Evolutionary conservation across 805 yeast genomes (phyloP), one percentile per base, ranked within the genome.

Genomic region (Yamadazyma kitorensis): DNA sequence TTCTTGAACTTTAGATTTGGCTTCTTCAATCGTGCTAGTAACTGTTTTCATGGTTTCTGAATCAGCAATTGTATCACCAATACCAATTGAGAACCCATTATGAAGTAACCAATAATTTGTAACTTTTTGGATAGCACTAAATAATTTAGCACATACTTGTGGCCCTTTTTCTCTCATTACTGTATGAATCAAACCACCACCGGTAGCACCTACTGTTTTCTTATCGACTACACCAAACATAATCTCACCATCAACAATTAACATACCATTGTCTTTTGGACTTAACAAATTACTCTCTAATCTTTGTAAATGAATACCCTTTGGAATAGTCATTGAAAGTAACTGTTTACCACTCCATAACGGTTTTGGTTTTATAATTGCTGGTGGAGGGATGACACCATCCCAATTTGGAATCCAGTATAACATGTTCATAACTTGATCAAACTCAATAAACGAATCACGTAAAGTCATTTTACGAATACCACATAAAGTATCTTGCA

Each of bases 371-470:
- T 88, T 91, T 39, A 86, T 51, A 34, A 93, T 80, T 3, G 96
- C 95, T 30, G 99, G 99, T 17, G 82, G 86, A 7, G 98, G 98
- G 45, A 93, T 85, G 26, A 85, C 84, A 49, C 99, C 99, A 68
- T 93, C 96, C 99, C 99, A 93, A 45, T 82, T 82, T 14, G 98
- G 98, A 48, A 94, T 87, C 98, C 98, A 94, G 62, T 84, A 93
- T 48, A 89, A 73, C 69, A 94, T 84, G 56, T 93, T 93, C 91
- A 93, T 86, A 37, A 91, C 96, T 66, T 88, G 95, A 46, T 87
- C 95, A 57, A 81, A 86, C 45, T 86, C 96, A 37, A 93, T 69
- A 53, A 89, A 93, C 27, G 69, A 75, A 57, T 93, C 98, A 60
- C 96, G 81, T 43, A 86, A 67, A 0, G 98, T 91, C 85, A 93